Evolutionary conservation across 2,329 filamentous ascomycete genomes (phyloP).

Genomic region (Monilinia aucupariae): DNA sequence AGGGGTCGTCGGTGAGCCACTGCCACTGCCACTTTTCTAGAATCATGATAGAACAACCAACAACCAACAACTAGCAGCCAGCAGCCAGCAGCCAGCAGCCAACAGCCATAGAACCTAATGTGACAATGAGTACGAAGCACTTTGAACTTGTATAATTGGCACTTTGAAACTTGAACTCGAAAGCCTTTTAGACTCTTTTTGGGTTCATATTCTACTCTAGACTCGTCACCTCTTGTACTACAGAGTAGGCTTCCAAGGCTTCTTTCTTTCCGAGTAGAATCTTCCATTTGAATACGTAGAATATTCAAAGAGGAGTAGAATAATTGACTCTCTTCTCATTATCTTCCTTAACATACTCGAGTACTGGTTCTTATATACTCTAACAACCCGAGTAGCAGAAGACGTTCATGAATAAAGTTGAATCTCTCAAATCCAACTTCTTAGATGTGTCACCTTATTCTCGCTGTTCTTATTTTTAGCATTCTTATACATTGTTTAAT

Average conservation of each 20-base stretch:
- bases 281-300: too few relatives aligned
- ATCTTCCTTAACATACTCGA: too few relatives aligned
- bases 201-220: slow-evolving; percentile 1
- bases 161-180: background rate
- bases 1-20: background rate
- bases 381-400: too few relatives aligned
- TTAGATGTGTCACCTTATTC: background rate
- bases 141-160: too few relatives aligned
- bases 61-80: too few relatives aligned
- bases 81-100: too few relatives aligned
- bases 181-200: background rate
- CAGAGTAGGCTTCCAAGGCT: too few relatives aligned
- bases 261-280: too few relatives aligned
- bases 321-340: too few relatives aligned
- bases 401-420: background rate
- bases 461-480: background rate
- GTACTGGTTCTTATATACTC: too few relatives aligned
- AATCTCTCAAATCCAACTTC: background rate
- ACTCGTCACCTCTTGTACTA: background rate
- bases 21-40: slow-evolving; percentile 2
- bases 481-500: background rate
- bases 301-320: too few relatives aligned
- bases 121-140: background rate
- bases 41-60: slow-evolving; percentile 3
- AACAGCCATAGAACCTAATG: background rate